Base-by-base conservation (phyloP, 1,284 basidiomycete species). In the Pseudozyma sp. region DNA sequence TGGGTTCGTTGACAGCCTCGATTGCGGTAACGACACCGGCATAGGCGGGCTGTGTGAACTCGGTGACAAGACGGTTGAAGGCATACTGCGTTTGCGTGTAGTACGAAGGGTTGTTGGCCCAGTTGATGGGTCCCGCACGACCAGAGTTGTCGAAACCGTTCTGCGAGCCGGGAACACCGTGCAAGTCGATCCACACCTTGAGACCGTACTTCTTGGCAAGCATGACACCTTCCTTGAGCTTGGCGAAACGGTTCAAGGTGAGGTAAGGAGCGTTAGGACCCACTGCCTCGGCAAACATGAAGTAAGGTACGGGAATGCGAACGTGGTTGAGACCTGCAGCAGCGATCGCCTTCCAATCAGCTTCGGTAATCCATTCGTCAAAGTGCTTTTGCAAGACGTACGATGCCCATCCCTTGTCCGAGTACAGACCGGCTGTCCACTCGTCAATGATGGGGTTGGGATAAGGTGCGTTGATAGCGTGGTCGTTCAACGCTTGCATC, bases 261-360 rank as follows among this genome's bases (percentile, higher is more conserved):
- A 94, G 90, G 86, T 90, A 97, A 0, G 93, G 94, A 78, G 96
- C 93, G 14, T 92, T 93, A 9, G 87, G 87, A n/a, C 89, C 89
- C 21, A 92, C 89, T 57, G 95, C 92, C 78, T 93, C 94, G 2
- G 93, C 93, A 93, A 95, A 97, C 56, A 76, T 65, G 59, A 82
- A 84, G 85, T 91, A 94, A 39, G 93, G 93, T 68, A 97, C 92
- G 4, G 94, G 94, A 42, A 97, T 86, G 40, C 94, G 90, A 68
- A 94, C 92, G 84, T 93, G 92, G 84, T 93, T 81, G 66, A 81
- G 65, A 49, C 67, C 65, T 34, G 59, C 67, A 16, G 54, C 71
- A 34, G 57, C 61, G 66, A 94, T 94, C 56, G 87, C 88, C 52
- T 85, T 86, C 80, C 94, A 91, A 84, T 95, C 93, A 25, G 86